Evolutionary conservation across 164 flowering plant species (phyloP).

Genomic region (Sextonia rubra): DNA sequence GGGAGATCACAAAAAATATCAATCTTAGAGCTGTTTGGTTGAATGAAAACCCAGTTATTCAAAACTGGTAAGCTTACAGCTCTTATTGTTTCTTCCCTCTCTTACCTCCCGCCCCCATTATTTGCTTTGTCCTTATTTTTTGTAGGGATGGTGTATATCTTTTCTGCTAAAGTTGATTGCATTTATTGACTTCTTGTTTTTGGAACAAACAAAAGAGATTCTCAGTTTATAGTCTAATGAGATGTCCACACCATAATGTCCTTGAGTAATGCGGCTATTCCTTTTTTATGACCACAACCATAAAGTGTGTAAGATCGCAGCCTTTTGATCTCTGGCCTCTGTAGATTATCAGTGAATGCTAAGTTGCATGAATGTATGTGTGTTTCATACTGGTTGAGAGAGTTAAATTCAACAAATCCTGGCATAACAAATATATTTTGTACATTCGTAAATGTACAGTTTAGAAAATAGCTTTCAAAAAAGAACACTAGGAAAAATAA

Average conservation of each 20-base stretch:
- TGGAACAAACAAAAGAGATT: not conserved
- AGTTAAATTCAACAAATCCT: no score
- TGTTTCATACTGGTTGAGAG: no score
- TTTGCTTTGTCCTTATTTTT: no score
- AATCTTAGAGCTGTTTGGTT: slow-evolving; percentile 84
- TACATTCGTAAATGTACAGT: no score
- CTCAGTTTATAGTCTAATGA: no score
- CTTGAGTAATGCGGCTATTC: not conserved
- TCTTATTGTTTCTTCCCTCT: no score
- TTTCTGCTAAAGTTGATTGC: not conserved
- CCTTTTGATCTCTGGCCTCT: not conserved
- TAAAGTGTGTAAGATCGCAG: not conserved
- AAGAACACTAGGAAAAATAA: no score
- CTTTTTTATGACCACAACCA: not conserved
- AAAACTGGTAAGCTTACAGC: slow-evolving; percentile 38
- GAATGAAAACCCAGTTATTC: slow-evolving; percentile 67
- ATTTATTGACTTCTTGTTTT: not conserved
- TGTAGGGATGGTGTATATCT: not conserved
- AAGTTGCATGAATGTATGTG: no score
- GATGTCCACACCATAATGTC: not conserved
- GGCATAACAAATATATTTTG: no score
- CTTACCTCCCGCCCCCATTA: no score
- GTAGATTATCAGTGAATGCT: not conserved
- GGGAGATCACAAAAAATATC: slow-evolving; percentile 54
- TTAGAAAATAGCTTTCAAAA: no score